These are phyloP conservation scores for Fraxinus floribunda DNA, from an alignment of 305 asterid species.

Conservation along the genomic window DNA sequence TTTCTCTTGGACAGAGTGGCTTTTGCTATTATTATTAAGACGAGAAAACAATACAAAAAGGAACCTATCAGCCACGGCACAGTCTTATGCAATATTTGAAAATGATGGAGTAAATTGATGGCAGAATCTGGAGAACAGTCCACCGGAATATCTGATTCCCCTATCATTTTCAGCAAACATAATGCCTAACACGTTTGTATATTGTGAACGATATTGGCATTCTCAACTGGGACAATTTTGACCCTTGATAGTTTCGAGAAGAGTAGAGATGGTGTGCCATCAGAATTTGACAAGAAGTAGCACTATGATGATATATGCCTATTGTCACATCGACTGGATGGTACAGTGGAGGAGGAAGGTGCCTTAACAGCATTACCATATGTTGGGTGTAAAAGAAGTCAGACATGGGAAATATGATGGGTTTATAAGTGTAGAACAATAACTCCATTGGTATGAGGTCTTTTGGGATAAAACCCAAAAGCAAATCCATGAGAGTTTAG, in stretches of 20 bases:
- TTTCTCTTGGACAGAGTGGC: background rate
- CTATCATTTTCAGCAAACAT: background rate
- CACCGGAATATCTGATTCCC: background rate
- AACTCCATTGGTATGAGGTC: too few relatives aligned
- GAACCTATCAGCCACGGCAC: background rate
- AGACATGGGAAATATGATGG: too few relatives aligned
- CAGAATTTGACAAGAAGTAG: constrained; percentile 40
- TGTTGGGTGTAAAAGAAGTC: too few relatives aligned
- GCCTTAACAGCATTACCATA: constrained; percentile 30
- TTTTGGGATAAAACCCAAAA: too few relatives aligned
- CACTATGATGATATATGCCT: constrained; percentile 36
- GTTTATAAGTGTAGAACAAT: too few relatives aligned
- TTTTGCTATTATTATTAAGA: background rate
- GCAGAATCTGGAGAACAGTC: background rate
- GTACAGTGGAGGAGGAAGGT: constrained; percentile 40
- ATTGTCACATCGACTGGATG: constrained; percentile 48
- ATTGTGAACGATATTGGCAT: background rate
- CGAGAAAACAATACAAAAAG: background rate
- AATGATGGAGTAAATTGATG: background rate
- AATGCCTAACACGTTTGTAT: background rate
- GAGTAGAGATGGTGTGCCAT: constrained; percentile 44
- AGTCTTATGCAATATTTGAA: background rate
- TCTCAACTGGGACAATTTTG: background rate
- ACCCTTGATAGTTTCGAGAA: constrained; percentile 38
- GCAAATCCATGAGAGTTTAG: too few relatives aligned